Evolutionary conservation across 768 basidiomycete species (phyloP).

Genomic region (Lentinus tigrinus): DNA sequence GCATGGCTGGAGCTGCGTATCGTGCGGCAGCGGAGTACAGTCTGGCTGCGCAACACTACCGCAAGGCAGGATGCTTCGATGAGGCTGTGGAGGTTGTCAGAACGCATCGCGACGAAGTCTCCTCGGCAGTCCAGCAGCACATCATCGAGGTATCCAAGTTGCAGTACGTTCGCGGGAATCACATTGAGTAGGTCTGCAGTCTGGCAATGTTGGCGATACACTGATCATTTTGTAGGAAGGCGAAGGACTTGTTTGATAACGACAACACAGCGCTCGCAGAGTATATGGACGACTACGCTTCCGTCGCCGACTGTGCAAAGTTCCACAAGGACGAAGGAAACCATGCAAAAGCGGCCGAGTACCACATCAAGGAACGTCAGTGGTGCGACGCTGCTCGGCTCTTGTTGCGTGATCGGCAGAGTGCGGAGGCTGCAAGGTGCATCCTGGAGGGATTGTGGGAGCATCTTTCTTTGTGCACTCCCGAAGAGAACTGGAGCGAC

Average conservation of each 20-base stretch:
- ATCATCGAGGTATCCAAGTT: conserved; percentile 46
- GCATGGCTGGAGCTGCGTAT: conserved; percentile 45
- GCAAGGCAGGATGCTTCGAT: conserved; percentile 48
- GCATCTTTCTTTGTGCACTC: conserved; percentile 37
- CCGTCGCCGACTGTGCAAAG: conserved; percentile 46
- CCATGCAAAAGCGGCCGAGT: conserved; percentile 48
- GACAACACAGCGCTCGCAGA: conserved; percentile 48
- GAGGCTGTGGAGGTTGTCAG: conserved; percentile 52
- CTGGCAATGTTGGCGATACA: conserved; percentile 36
- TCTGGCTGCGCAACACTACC: conserved; percentile 44
- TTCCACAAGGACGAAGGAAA: conserved; percentile 43
- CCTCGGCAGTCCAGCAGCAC: conserved; percentile 29
- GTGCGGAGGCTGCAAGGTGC: conserved; percentile 35
- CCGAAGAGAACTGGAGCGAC: not conserved
- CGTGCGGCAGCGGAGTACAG: conserved; percentile 41
- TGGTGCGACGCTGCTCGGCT: conserved; percentile 46
- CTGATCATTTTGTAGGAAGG: conserved; percentile 40
- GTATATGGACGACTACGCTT: conserved; percentile 52
- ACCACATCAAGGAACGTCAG: conserved; percentile 49
- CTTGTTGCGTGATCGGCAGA: conserved; percentile 36
- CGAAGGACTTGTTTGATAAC: conserved; percentile 45
- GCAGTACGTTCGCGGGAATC: conserved; percentile 40
- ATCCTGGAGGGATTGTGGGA: conserved; percentile 47
- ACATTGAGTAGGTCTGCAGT: conserved; percentile 26
- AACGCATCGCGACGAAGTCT: conserved; percentile 32